Percentiles rank a stretch among this genome's conserved stretches.
Evolutionary conservation across 139 green algal genomes (phyloP).

Genomic region (Raphidocelis subcapitata): DNA sequence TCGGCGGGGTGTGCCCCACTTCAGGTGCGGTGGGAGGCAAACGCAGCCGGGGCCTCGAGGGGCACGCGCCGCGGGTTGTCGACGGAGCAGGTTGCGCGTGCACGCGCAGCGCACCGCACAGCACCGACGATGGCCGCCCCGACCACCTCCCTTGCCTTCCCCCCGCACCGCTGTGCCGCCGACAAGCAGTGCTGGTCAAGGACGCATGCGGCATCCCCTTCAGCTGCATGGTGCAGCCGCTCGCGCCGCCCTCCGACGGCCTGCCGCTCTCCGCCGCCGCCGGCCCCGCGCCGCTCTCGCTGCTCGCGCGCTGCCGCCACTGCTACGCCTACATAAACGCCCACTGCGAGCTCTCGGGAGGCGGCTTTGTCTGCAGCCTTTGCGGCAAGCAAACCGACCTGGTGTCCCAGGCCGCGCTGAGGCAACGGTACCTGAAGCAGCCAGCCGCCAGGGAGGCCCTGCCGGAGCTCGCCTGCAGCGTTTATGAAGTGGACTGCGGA

Average conservation of each 20-base stretch:
- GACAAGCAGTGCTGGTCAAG: conserved; percentile 55
- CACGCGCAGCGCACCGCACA: no score
- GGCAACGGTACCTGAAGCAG: not conserved
- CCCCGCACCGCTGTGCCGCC: not conserved
- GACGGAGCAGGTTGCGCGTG: no score
- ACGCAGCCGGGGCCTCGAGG: no score
- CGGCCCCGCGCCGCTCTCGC: conserved; percentile 5
- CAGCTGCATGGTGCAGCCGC: conserved; percentile 41
- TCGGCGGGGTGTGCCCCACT: no score
- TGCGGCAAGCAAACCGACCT: conserved; percentile 63
- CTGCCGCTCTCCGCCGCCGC: not conserved
- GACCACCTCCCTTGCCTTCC: not conserved
- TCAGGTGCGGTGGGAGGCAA: no score
- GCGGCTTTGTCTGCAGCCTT: conserved; percentile 66
- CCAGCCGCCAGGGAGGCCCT: conserved; percentile 32
- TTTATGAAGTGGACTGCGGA: conserved; percentile 55
- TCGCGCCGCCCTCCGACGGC: not conserved
- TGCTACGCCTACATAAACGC: conserved; percentile 63
- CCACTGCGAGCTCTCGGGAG: conserved; percentile 50
- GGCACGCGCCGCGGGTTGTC: no score
- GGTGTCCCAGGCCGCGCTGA: not conserved
- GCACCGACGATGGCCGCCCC: not conserved
- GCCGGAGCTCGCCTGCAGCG: conserved; percentile 51
- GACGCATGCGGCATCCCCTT: conserved; percentile 69
- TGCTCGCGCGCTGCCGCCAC: conserved; percentile 22